Evolutionary conservation across 2,329 filamentous ascomycete genomes (phyloP), one percentile per base, ranked within the genome.

Genomic region (Alternaria gansuensis): DNA sequence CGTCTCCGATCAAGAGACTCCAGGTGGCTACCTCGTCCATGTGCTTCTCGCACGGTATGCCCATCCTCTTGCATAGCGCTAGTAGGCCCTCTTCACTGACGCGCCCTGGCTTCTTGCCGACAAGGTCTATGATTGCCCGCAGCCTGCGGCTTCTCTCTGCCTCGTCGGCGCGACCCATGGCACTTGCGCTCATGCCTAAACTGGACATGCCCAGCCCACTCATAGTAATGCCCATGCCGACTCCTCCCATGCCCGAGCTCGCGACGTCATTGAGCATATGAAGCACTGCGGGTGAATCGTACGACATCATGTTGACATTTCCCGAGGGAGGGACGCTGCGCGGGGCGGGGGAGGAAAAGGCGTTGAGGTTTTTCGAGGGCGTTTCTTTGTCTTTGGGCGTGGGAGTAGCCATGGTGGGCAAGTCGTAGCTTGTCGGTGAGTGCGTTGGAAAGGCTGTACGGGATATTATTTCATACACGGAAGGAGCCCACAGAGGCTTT

Each of bases 21-120:
- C 81, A 72, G 23, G 54, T 63, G 9, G 71, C 63, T 23, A 74
- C 65, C 43, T 76, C 66, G 4, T 66, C 62, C 10, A 63, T 59
- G 43, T 71, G 68, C 40, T 71, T 65, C 54, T 72, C 63, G 21
- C 67, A 85, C 80, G 62, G 88, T 84, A 78, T 84, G 79, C 89
- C 90, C 53, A 89, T 82, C 54, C 86, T 83, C 67, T 86, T 85
- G 8, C 87, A 89, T 29, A 94, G 79, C 53, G 90, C 83, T 74
- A 90, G 87, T n/a, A 95, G 81, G 2, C 90, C 90, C 29, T 90
- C 87, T 69, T 91, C 89, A 66, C 90, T 91, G 36, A 94, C 87
- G 39, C 88, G 80, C 4, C 89, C 89, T 62, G 87, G 90, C 70
- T 85, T 89, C 61, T 83, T 85, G 14, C 85, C 88, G 57, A 93